Conservation (phyloP, 441 rosid species). For the Syzygium malaccense region DNA sequence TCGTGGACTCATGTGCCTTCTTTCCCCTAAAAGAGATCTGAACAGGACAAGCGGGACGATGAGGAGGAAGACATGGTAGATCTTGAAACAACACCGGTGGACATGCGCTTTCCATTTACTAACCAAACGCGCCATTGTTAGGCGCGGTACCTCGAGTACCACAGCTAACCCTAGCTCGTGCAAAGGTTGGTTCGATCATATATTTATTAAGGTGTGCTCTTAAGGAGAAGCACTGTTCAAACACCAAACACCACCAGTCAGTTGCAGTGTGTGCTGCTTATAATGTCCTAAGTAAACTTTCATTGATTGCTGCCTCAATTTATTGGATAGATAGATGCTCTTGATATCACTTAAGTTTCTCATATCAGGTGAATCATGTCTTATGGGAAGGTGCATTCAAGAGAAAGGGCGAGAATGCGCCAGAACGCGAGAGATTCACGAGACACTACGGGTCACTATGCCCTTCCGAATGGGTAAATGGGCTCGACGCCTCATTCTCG, state of each 20-base stretch:
- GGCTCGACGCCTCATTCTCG: background rate
- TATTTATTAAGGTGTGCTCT: background rate
- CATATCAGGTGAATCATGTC: background rate
- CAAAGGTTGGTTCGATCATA: background rate
- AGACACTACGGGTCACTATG: conserved; percentile 23
- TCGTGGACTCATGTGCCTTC: background rate
- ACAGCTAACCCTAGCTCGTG: background rate
- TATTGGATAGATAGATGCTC: background rate
- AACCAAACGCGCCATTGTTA: conserved; percentile 27
- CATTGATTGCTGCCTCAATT: background rate
- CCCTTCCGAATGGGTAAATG: conserved; percentile 26
- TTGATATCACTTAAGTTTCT: background rate
- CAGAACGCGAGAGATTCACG: conserved; percentile 16
- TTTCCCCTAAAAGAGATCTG: background rate
- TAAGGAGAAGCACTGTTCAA: background rate
- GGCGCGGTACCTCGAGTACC: conserved; percentile 16
- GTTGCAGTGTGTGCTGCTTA: background rate
- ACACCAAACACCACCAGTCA: too few species aligned
- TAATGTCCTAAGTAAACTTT: background rate
- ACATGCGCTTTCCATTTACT: conserved; percentile 3
- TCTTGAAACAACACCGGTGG: conserved; percentile 1
- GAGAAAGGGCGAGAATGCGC: conserved; percentile 17
- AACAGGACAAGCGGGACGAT: background rate
- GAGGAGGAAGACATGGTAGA: background rate
- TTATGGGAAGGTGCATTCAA: conserved; percentile 12